Base-by-base conservation (phyloP, 495 filamentous ascomycete species). In the Penicillium goetzii region DNA sequence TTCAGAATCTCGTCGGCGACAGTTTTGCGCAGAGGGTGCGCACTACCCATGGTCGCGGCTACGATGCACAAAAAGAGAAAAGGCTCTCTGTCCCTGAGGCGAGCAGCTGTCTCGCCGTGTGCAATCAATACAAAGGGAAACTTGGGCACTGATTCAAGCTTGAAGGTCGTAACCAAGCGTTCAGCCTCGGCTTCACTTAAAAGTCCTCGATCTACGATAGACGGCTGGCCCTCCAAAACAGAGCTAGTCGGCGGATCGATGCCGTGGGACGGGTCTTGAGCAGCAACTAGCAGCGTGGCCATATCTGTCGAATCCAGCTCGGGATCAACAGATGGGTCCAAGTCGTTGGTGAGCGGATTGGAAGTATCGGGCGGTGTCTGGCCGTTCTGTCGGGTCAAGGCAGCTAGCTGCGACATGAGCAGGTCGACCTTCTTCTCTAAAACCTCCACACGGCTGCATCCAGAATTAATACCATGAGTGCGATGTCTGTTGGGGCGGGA, bases 141-240 rank as follows among this genome's bases (percentile, higher is more conserved):
- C 10, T 23, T 25, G 21, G 19, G 21, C 12, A 47, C 43, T 14
- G 25, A 21, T 11, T 47, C 43, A 25, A 47, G 43, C 43, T 25
- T 19, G 43, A 47, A 47, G 21, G 43, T 47, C 10, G 21, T 12
- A 14, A 47, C 7, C 11, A 25, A 47, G 43, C 43, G 43, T 14
- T 47, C 19, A 21, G 43, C 43, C 43, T 47, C 43, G 21, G 43
- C 43, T 47, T 47, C 43, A 47, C 43, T 47, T 10, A 47, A 14
- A 47, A 47, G 43, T 10, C 43, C 43, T 47, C 21, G 43, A 47
- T 47, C 43, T 12, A 47, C 43, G 19, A 47, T 47, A 23, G 43
- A 47, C 4, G 43, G 21, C 43, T 47, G 43, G n/a, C 21, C 43
- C 21, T 23, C 43, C 43, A 47, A n/a, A 11, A 47, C 19, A 47